Base-by-base conservation (phyloP, 352 stramenopile genomes). In the Pythium insidiosum region DNA sequence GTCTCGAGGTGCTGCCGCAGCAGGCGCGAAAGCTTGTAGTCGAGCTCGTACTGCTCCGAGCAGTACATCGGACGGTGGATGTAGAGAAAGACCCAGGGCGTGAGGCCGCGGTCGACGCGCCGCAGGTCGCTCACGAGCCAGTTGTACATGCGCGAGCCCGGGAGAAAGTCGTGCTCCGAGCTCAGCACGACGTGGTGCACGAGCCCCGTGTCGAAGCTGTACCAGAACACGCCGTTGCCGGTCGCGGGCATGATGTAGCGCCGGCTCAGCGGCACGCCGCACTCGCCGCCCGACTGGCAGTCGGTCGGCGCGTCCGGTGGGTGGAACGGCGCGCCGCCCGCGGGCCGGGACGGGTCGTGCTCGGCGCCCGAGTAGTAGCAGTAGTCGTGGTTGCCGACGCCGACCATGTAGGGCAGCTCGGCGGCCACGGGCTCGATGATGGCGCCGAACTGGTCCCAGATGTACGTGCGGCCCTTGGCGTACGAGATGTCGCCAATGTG, bases 401-500 rank as follows among this genome's bases (percentile, higher is more conserved):
- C 47, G 5, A 93, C 61, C 68, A 88, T 78, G 24, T 88, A 67
- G 19, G 83, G 75, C 2, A 93, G 51, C 19, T 60, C 46, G 10
- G 66, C 53, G 2, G 78, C 61, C 40, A 87, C 68, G 0, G 76
- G 61, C 48, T 86, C 34, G 36, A 92, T 77, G 51, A 92, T 67
- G 15, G 69, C 33, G 18, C 73, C 58, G 38, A 75, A 80, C 51
- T 79, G 63, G 28, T 91, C 80, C 83, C 83, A 95, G 25, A 82
- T 46, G 22, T 59, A 75, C 5, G 78, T 81, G 5, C 58, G 50
- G 15, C 58, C 38, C 41, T 55, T 58, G 22, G 83, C 75, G 51
- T 92, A 92, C 41, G 58, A 74, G 16, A 84, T 46, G 50, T 90
- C 80, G 16, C 80, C 80, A 31, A 85, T 60, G 47, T 89, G 76